These are phyloP conservation scores for Neurospora discreta DNA, from an alignment of 495 filamentous ascomycete genomes.

Conservation along the genomic window DNA sequence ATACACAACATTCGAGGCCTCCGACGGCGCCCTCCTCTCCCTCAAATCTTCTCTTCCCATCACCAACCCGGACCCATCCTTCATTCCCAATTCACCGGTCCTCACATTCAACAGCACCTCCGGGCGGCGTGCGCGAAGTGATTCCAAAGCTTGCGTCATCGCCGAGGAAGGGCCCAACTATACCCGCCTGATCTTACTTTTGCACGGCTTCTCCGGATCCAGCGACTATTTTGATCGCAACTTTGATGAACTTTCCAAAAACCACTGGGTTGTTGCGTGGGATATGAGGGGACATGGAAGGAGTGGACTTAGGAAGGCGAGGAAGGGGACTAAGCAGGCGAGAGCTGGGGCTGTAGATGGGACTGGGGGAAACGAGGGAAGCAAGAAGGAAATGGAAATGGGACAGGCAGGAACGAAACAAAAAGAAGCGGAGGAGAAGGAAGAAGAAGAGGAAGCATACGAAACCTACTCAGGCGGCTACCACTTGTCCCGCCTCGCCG, in stretches of 20 bases:
- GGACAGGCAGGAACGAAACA: no score
- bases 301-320: slow-evolving; percentile 7
- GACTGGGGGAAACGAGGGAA: no score
- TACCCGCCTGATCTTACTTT: slow-evolving; percentile 17
- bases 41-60: slow-evolving; percentile 20
- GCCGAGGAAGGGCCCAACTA: not conserved
- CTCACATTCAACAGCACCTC: not conserved
- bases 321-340: not conserved
- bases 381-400: no score
- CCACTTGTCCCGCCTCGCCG: slow-evolving; percentile 34
- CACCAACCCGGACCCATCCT: not conserved
- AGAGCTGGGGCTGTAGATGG: no score
- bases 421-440: no score
- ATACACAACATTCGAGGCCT: slow-evolving; percentile 12
- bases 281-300: slow-evolving; percentile 36
- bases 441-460: not conserved
- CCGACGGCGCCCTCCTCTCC: slow-evolving; percentile 22
- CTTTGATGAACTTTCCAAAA: slow-evolving; percentile 10
- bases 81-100: not conserved
- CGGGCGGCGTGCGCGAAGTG: not conserved
- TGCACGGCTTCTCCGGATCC: slow-evolving; percentile 38
- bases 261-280: slow-evolving; percentile 28
- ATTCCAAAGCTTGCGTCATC: not conserved
- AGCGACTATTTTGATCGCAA: slow-evolving; percentile 33
- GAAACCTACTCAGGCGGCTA: slow-evolving; percentile 22